A percentile compares a stretch with the other conserved stretches of the same genome.
Evolutionary conservation across 768 basidiomycete genomes (phyloP).

Genomic region (Dioszegia crocea): DNA sequence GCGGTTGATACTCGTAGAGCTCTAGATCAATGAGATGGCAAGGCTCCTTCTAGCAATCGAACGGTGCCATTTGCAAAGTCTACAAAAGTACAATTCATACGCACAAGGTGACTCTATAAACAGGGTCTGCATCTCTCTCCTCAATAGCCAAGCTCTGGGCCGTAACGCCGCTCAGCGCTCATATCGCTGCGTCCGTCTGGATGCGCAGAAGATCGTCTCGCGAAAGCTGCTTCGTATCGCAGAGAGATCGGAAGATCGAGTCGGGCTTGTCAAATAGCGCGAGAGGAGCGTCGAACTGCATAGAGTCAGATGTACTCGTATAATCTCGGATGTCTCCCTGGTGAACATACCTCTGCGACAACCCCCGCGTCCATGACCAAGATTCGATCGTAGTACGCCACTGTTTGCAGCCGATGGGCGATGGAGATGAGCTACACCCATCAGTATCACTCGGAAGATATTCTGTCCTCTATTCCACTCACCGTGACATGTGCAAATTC

Average conservation of each 20-base stretch:
- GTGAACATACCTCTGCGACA: constrained; percentile 28
- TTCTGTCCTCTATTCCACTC: no score
- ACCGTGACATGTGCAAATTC: constrained; percentile 54
- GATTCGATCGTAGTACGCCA: constrained; percentile 49
- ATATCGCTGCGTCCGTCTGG: constrained; percentile 15
- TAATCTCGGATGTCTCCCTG: background rate
- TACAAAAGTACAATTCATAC: no score
- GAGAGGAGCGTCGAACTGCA: constrained; percentile 23
- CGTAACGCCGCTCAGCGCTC: no score
- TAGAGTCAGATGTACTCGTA: constrained; percentile 20
- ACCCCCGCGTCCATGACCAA: constrained; percentile 42
- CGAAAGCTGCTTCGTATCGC: constrained; percentile 50
- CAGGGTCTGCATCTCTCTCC: no score
- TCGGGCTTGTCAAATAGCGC: constrained; percentile 46
- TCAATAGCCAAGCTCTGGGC: no score
- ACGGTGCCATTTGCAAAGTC: no score
- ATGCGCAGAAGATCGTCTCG: constrained; percentile 13
- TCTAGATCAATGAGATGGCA: no score
- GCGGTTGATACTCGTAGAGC: no score
- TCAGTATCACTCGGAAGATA: no score
- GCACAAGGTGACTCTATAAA: no score
- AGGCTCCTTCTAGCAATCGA: no score
- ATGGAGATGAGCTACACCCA: constrained; percentile 39
- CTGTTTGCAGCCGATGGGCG: constrained; percentile 41
- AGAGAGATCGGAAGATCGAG: constrained; percentile 68